phyloP scores from a whole-genome alignment of 352 stramenopile species.

The Phytopythium ostracodes region DNA sequence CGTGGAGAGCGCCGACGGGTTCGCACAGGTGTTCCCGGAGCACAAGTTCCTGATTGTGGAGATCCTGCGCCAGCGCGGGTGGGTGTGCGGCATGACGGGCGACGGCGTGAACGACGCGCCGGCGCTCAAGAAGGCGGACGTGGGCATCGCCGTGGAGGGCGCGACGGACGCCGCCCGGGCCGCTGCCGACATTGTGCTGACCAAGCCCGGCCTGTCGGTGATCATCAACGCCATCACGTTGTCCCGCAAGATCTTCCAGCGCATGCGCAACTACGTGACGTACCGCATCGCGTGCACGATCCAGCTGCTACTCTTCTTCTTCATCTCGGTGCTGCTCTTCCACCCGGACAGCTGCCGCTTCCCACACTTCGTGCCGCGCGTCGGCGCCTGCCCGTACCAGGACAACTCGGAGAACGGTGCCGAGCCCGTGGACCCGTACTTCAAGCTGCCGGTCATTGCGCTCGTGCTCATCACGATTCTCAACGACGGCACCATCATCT shows the following conservation, averaged over 20 bases:
- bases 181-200: conserved; percentile 93
- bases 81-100: conserved; percentile 76
- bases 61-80: conserved; percentile 74
- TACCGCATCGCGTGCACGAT: conserved; percentile 92
- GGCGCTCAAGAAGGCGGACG: conserved; percentile 62
- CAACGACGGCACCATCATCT: conserved; percentile 94
- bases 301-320: conserved; percentile 92
- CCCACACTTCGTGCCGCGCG: conserved; percentile 53
- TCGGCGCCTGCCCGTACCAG: conserved; percentile 49
- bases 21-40: conserved; percentile 91
- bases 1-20: conserved; percentile 92
- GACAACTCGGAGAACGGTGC: conserved; percentile 30
- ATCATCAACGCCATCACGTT: conserved; percentile 90
- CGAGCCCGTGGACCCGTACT: conserved; percentile 67
- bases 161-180: conserved; percentile 86
- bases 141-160: conserved; percentile 80
- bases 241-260: conserved; percentile 92
- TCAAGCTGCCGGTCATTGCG: conserved; percentile 91
- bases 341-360: conserved; percentile 77
- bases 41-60: conserved; percentile 92
- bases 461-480: conserved; percentile 94
- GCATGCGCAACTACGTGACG: conserved; percentile 93
- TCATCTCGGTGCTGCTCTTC: conserved; percentile 89
- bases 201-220: conserved; percentile 89
- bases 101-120: conserved; percentile 67